A percentile compares a stretch with the other conserved stretches of the same genome.
Evolutionary conservation across 495 filamentous ascomycete genomes (phyloP).

Genomic region (Recurvomyces mirabilis): DNA sequence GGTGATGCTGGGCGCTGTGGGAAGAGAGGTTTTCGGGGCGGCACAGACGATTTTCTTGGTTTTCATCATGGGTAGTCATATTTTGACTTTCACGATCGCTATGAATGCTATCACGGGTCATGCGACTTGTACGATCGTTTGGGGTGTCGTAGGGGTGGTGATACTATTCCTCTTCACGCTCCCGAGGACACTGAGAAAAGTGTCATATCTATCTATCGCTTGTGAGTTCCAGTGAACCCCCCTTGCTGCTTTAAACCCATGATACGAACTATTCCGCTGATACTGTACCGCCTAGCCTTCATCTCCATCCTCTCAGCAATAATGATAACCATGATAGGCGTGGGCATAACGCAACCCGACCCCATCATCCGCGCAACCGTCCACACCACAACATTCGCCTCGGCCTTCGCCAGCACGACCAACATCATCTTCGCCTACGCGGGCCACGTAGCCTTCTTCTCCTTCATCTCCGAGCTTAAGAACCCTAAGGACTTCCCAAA

Average conservation of each 20-base stretch:
- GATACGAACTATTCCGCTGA: conserved; percentile 22
- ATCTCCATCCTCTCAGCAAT: conserved; percentile 54
- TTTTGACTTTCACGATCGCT: conserved; percentile 61
- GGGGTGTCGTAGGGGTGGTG: conserved; percentile 50
- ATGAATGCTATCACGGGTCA: conserved; percentile 55
- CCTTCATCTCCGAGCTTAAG: conserved; percentile 20
- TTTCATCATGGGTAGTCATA: conserved; percentile 67
- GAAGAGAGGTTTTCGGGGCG: conserved; percentile 51
- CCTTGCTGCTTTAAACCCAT: background rate
- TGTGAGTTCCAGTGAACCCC: conserved; percentile 31
- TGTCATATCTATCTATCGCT: conserved; percentile 51
- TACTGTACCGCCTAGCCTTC: conserved; percentile 40
- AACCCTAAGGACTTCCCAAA: conserved; percentile 20
- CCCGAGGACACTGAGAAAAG: conserved; percentile 49
- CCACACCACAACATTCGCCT: conserved; percentile 7
- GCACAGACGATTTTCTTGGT: conserved; percentile 54
- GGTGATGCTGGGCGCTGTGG: conserved; percentile 50
- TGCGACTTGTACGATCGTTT: conserved; percentile 56
- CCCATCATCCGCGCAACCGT: conserved; percentile 9
- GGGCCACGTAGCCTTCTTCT: conserved; percentile 23
- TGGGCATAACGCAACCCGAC: conserved; percentile 27
- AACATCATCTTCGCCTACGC: conserved; percentile 17
- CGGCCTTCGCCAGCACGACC: conserved; percentile 30
- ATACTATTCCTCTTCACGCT: conserved; percentile 53
- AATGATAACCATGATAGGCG: conserved; percentile 53